Percentiles rank a stretch among this genome's conserved stretches.
Conservation (phyloP, 352 stramenopile genomes). For the Albugo candida region DNA sequence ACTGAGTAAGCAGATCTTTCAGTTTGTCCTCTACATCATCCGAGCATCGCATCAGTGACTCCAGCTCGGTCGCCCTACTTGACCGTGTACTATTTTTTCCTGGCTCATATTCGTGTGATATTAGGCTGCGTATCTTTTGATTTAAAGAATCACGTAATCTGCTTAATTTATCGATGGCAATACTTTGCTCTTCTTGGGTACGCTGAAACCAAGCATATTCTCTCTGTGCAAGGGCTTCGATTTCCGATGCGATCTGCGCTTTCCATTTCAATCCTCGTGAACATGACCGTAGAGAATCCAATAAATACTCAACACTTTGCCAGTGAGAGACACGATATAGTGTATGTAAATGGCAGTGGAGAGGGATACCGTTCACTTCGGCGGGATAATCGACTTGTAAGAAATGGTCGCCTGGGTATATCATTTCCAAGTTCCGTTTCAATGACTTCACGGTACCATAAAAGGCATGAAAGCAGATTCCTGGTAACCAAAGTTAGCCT, state of each 20-base stretch:
- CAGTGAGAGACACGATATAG: conserved; percentile 41
- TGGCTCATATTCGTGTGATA: conserved; percentile 8
- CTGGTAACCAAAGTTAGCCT: conserved; percentile 1
- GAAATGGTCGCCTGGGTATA: conserved; percentile 36
- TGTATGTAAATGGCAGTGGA: conserved; percentile 43
- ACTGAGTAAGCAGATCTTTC: conserved; percentile 29
- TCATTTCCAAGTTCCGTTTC: conserved; percentile 23
- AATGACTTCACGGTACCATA: conserved; percentile 30
- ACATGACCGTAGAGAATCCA: conserved; percentile 46
- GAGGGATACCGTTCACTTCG: conserved; percentile 24
- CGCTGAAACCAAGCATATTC: conserved; percentile 25
- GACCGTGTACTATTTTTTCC: background rate
- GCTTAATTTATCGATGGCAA: conserved; percentile 65
- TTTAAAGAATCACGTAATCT: conserved; percentile 49
- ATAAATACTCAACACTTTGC: conserved; percentile 67
- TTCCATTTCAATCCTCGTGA: conserved; percentile 73
- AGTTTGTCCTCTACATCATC: conserved; percentile 65
- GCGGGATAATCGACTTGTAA: conserved; percentile 58
- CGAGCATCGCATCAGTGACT: conserved; percentile 51
- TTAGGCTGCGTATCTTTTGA: conserved; percentile 22
- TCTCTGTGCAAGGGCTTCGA: conserved; percentile 47
- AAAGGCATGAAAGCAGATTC: conserved; percentile 45
- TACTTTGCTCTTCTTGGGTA: conserved; percentile 28
- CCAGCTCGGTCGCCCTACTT: conserved; percentile 10
- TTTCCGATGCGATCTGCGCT: conserved; percentile 32